Base-by-base conservation (phyloP, 2,329 filamentous ascomycete genomes). In the Onygenales sp. region DNA sequence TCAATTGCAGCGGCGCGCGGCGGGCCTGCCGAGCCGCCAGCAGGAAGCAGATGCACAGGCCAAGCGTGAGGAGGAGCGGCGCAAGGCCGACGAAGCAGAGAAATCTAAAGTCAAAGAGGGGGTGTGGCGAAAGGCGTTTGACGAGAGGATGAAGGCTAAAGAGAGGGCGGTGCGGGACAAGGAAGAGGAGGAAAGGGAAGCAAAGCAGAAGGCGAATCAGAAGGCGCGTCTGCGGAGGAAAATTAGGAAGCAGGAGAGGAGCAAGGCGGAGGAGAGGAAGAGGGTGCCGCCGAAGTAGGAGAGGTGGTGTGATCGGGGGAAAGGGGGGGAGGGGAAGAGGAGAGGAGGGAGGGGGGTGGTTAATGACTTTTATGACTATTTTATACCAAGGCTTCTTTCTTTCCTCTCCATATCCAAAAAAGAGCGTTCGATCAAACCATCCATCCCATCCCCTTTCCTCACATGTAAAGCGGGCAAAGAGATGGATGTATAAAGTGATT, bases 221-320 rank as follows among this genome's bases (percentile, higher is more conserved):
- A 10, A 14, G 8, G 38, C 17, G 14, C 36, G 33, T 27, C 21
- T 27, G 38, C 50, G 27, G 50, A 43, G 50, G 38, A 52, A 52
- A 32, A n/a, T 52, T 44, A 17, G 50, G 38, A 52, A 44, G 41
- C 38, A 10, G 41, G 50, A 52, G 27, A 36, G 44, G 41, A 27
- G 21, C 13, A 52, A 52, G 33, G 14, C 32, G 32, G 41, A 52
- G 38, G 50, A 52, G 27, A 17, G 50, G 50, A 52, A 52, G 50
- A 52, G 50, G 41, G 50, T 52, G 17, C 50, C 38, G 17, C 33
- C 17, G 13, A 44, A 31, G 33, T 31, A 11, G 9, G 14, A 48
- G 32, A 51, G 31, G 31, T 44, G 38, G 0, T 17, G 17, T 17
- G 17, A 2, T 17, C 17, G 17, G 17, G 17, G 17, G 17, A 17